Base-by-base conservation (phyloP, 768 basidiomycete species). In the Tricholoma sp. region DNA sequence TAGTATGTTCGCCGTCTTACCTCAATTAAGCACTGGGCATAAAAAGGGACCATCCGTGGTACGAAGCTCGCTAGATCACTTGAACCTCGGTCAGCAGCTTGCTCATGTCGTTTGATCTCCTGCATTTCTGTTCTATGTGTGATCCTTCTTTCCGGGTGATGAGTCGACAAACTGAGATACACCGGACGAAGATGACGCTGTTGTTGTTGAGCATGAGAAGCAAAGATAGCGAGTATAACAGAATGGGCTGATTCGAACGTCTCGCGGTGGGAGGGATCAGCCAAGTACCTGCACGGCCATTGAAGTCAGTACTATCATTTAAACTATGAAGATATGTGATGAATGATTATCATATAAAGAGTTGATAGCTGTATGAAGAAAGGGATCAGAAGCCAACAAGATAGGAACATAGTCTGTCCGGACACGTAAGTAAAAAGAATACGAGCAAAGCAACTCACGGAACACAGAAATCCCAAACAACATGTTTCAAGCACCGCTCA, bases 221-320 rank as follows among this genome's bases (percentile, higher is more conserved):
- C 80, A 64, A 92, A 86, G 39, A 91, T 75, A 4, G 91, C 79
- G 12, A 95, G 74, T 34, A 94, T 72, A 28, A 90, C 89, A 8
- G 92, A 94, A 66, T 94, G 93, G 1, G 91, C 84, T 0, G 90
- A 88, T 67, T 95, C 92, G 62, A 84, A 94, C n/a, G 83, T 83
- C 60, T 93, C 88, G 33, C 88, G 83, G 60, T 89, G 76, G 5
- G 72, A 66, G 13, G 83, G 61, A 55, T 85, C 78, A 53, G 73
- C 76, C 29, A 92, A 74, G 65, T 87, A 80, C 15, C 90, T 91
- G 61, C 41, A 44, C 28, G 18, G 53, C 13, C 24, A 58, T 54
- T 56, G 48, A 39, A 49, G 65, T 64, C 53, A 62, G 63, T 36
- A 53, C 59, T 50, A 51, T 49, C 29, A 45, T 37, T 39, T 15